Percentiles rank a stretch among this genome's conserved stretches.
phyloP scores from a whole-genome alignment of 768 basidiomycete genomes.

The Boletus edulis region DNA sequence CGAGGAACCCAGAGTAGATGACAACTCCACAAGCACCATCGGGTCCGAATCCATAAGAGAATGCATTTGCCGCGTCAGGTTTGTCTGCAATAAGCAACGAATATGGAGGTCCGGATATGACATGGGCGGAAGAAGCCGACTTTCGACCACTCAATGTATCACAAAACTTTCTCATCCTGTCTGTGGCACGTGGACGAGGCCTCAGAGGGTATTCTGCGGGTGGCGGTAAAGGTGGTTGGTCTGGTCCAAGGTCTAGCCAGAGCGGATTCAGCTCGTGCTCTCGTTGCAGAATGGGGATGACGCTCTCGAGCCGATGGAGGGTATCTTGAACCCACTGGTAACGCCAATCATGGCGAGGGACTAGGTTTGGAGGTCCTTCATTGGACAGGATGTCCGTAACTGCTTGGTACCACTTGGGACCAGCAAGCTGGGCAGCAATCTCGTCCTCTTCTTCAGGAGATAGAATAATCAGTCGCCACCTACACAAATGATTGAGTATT shows the following conservation, averaged over 20 bases:
- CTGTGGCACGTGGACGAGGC: conserved; percentile 79
- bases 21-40: conserved; percentile 92
- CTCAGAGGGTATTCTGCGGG: conserved; percentile 76
- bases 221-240: conserved; percentile 68
- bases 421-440: conserved; percentile 78
- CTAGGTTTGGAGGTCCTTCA: conserved; percentile 57
- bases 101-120: conserved; percentile 81
- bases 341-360: conserved; percentile 85
- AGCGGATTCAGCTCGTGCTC: conserved; percentile 54
- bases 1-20: conserved; percentile 90
- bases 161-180: conserved; percentile 60
- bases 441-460: conserved; percentile 93
- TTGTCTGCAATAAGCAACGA: conserved; percentile 87
- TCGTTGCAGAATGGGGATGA: conserved; percentile 63
- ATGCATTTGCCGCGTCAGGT: conserved; percentile 83
- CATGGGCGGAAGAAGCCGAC: conserved; percentile 45
- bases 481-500: conserved; percentile 27
- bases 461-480: conserved; percentile 84
- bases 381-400: conserved; percentile 75
- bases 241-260: conserved; percentile 52
- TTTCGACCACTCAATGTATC: conserved; percentile 47
- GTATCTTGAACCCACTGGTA: conserved; percentile 83
- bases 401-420: conserved; percentile 82
- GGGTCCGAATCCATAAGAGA: conserved; percentile 93
- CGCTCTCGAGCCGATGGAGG: conserved; percentile 71